Percentiles rank a stretch among this genome's conserved stretches.
These are phyloP conservation scores for Aspergillus pseudotamarii DNA, from an alignment of 2,329 filamentous ascomycete species.

Conservation along the genomic window DNA sequence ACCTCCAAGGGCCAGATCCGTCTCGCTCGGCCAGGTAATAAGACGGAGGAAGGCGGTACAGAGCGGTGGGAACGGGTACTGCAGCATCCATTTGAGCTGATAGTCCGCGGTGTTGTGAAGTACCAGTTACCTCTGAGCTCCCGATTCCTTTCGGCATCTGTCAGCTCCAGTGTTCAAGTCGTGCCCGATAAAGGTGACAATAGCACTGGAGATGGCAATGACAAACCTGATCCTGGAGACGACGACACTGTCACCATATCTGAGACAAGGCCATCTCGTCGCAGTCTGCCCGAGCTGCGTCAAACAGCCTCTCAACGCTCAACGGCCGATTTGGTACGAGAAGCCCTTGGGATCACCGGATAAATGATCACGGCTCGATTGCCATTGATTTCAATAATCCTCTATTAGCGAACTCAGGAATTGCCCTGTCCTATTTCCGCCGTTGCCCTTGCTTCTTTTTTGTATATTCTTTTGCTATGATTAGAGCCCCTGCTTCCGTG, in stretches of 20 bases:
- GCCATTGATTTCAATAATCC: slow-evolving; percentile 1
- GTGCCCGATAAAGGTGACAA: slow-evolving; percentile 38
- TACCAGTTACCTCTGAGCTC: slow-evolving; percentile 69
- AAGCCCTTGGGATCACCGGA: slow-evolving; percentile 17
- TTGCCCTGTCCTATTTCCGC: slow-evolving; percentile 3
- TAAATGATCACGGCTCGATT: slow-evolving; percentile 35
- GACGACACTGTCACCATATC: slow-evolving; percentile 35
- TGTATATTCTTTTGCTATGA: slow-evolving; percentile 19
- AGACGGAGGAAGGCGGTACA: slow-evolving; percentile 77
- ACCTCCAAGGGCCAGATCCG: slow-evolving; percentile 82
- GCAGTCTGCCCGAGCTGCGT: slow-evolving; percentile 8
- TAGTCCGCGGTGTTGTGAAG: slow-evolving; percentile 86
- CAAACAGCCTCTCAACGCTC: slow-evolving; percentile 11
- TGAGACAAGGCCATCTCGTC: slow-evolving; percentile 9
- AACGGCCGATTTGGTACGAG: slow-evolving; percentile 14
- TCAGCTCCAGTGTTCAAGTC: slow-evolving; percentile 46
- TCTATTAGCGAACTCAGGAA: background rate
- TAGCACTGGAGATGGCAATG: slow-evolving; percentile 20
- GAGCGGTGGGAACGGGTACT: slow-evolving; percentile 89
- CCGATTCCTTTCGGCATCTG: slow-evolving; percentile 53
- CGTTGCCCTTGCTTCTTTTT: slow-evolving; percentile 15
- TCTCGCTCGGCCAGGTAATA: slow-evolving; percentile 80
- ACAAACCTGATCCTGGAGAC: slow-evolving; percentile 21
- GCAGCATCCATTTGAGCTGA: slow-evolving; percentile 89
- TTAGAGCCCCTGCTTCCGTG: background rate